These are phyloP conservation scores for Spongiforma sp. DNA, from an alignment of 1,284 basidiomycete species.

Conservation along the genomic window DNA sequence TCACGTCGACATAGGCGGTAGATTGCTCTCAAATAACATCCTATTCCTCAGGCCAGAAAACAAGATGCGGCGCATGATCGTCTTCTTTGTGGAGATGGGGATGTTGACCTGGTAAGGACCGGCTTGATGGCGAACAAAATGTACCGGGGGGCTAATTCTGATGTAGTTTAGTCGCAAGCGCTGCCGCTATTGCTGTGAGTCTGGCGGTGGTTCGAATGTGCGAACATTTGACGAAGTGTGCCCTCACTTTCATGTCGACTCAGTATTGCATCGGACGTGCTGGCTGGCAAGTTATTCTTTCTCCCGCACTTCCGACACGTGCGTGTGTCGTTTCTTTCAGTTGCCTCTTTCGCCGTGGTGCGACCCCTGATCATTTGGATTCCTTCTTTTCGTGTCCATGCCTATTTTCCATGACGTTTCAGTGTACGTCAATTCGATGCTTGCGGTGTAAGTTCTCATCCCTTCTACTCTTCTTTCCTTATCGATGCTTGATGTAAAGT, in stretches of 20 bases:
- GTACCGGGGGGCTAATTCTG: not conserved
- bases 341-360: too few species aligned
- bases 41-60: slow-evolving; percentile 1
- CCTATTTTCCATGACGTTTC: not conserved
- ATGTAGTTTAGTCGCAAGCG: not conserved
- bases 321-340: not conserved
- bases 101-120: slow-evolving; percentile 2
- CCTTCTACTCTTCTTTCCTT: not conserved
- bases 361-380: not conserved
- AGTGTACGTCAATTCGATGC: slow-evolving; percentile 6
- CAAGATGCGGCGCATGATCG: slow-evolving; percentile 7
- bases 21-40: not conserved
- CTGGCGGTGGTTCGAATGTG: too few species aligned
- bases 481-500: too few species aligned
- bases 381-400: not conserved
- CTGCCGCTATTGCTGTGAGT: slow-evolving; percentile 1
- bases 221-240: not conserved
- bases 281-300: slow-evolving; percentile 1
- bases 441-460: not conserved
- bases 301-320: not conserved
- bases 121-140: not conserved
- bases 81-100: slow-evolving; percentile 3
- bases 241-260: not conserved
- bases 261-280: not conserved
- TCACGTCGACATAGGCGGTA: too few species aligned